phyloP scores from a whole-genome alignment of 2,329 filamentous ascomycete genomes.

The Myrmaecium sp. region DNA sequence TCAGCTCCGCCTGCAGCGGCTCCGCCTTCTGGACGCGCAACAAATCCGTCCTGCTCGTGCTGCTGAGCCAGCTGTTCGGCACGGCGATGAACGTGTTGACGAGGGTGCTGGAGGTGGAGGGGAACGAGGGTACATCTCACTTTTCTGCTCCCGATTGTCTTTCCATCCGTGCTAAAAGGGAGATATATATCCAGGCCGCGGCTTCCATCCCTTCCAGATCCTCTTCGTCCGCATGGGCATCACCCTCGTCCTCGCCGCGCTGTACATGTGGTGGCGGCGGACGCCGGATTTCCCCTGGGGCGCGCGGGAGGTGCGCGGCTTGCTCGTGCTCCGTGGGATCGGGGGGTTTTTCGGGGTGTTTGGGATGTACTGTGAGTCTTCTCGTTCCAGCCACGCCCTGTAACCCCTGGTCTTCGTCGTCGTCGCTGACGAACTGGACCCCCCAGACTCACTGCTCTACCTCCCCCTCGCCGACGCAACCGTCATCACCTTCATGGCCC shows the following conservation, averaged over 20 bases:
- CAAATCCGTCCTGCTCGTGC: constrained; percentile 55
- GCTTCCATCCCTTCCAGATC: constrained; percentile 67
- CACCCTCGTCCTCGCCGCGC: constrained; percentile 47
- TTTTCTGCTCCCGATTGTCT: background rate
- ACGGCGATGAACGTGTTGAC: constrained; percentile 74
- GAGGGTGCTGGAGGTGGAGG: constrained; percentile 52
- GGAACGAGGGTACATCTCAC: constrained; percentile 33
- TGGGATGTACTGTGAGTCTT: constrained; percentile 45
- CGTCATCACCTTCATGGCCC: constrained; percentile 74
- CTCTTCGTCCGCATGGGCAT: constrained; percentile 65
- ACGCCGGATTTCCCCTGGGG: constrained; percentile 59
- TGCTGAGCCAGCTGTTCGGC: constrained; percentile 64
- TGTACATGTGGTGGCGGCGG: constrained; percentile 57
- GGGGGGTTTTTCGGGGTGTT: constrained; percentile 63
- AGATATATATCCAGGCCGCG: constrained; percentile 26
- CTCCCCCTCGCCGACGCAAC: constrained; percentile 75
- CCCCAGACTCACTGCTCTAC: constrained; percentile 48
- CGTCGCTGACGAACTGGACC: constrained; percentile 19
- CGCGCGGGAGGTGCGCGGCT: constrained; percentile 42
- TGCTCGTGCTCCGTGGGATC: constrained; percentile 52
- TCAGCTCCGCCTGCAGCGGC: too few relatives aligned
- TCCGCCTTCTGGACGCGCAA: constrained; percentile 47
- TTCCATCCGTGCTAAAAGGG: constrained; percentile 1
- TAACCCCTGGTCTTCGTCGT: constrained; percentile 17
- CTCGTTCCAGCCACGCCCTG: constrained; percentile 10